Evolutionary conservation across 352 stramenopile species (phyloP).

Genomic region (Elongisporangium senticosum): DNA sequence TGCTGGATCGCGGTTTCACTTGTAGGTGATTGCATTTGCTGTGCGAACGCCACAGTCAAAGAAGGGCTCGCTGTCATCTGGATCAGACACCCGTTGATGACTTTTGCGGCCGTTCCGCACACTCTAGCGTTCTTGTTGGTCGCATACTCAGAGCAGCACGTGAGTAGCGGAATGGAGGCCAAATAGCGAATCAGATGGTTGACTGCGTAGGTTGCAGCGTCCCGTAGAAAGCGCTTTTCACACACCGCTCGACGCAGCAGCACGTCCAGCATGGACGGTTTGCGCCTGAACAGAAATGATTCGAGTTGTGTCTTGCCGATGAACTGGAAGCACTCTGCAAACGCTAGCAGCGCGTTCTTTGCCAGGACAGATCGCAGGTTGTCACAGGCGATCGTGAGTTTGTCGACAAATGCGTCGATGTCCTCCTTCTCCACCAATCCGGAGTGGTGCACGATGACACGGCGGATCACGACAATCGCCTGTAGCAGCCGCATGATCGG

Average conservation of each 20-base stretch:
- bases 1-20: background rate
- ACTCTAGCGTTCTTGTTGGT: conserved; percentile 59
- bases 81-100: conserved; percentile 31
- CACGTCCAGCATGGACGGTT: conserved; percentile 35
- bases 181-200: conserved; percentile 34
- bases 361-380: conserved; percentile 61
- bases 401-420: conserved; percentile 21
- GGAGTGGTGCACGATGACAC: conserved; percentile 49
- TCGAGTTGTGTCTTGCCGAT: conserved; percentile 17
- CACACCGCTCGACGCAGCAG: conserved; percentile 58
- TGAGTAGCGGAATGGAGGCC: conserved; percentile 36
- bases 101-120: conserved; percentile 33
- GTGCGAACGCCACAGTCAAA: background rate
- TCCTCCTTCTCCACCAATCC: conserved; percentile 16
- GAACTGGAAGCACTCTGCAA: conserved; percentile 53
- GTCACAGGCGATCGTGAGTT: conserved; percentile 37
- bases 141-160: conserved; percentile 29
- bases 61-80: background rate
- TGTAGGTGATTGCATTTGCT: background rate
- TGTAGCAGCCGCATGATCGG: background rate
- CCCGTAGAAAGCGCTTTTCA: conserved; percentile 70
- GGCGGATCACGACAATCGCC: conserved; percentile 41
- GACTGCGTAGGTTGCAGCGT: conserved; percentile 36
- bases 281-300: conserved; percentile 13
- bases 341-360: conserved; percentile 66